Conservation (phyloP, 495 filamentous ascomycete genomes). For the Daldinia loculata region DNA sequence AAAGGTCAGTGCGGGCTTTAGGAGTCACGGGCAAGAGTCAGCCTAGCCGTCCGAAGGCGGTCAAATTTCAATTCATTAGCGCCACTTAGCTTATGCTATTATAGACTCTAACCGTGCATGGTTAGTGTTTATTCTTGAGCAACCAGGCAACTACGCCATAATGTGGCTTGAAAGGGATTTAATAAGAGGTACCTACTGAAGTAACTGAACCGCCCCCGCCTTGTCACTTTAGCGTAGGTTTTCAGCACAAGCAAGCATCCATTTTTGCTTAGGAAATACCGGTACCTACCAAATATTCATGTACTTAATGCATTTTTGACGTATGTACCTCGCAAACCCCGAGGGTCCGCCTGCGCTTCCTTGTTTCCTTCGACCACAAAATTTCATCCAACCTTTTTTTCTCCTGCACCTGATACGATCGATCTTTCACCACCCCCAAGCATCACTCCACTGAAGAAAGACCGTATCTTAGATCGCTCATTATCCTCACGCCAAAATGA, state of each 20-base stretch:
- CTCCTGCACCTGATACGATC: conserved; percentile 28
- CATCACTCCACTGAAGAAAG: conserved; percentile 25
- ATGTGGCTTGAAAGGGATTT: conserved; percentile 6
- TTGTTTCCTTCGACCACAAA: conserved; percentile 39
- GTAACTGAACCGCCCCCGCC: too few relatives aligned
- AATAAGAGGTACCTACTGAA: too few relatives aligned
- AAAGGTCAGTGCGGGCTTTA: conserved; percentile 26
- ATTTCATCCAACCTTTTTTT: conserved; percentile 31
- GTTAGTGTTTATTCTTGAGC: neutral
- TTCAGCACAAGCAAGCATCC: neutral
- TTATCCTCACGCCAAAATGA: conserved; percentile 72
- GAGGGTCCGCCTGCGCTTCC: conserved; percentile 38
- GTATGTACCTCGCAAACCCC: conserved; percentile 22
- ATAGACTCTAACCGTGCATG: neutral
- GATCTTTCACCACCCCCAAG: conserved; percentile 12
- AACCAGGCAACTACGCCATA: neutral
- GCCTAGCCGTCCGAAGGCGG: conserved; percentile 37
- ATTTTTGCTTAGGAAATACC: conserved; percentile 9
- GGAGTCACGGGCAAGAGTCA: conserved; percentile 29
- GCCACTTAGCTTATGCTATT: conserved; percentile 1
- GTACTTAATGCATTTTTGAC: conserved; percentile 5
- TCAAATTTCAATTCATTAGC: conserved; percentile 27
- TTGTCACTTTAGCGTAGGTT: neutral
- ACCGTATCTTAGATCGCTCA: conserved; percentile 37
- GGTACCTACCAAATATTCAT: neutral